Evolutionary conservation across 345 rosid species (phyloP), one percentile per base, ranked within the genome.

Genomic region (Nasturtium officinale): DNA sequence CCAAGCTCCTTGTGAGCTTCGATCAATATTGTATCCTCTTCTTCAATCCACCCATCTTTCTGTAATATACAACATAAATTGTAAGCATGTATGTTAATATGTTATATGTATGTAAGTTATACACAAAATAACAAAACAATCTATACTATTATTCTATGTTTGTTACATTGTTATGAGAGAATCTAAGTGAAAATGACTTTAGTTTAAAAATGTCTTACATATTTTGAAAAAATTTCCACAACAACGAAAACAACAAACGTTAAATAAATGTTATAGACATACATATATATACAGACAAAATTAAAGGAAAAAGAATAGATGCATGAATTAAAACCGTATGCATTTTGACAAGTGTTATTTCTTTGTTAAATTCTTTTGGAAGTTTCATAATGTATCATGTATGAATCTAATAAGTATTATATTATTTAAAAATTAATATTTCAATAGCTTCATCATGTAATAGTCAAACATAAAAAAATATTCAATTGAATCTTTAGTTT

Each of bases 41-140:
- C 85, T 48, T 87, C 89, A n/a, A 74, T 83, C 96, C 96, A 89
- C 3, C 82, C 78, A 55, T 85, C 87, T 80, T 89, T 89, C 96
- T 87, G 79, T 71, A 70, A 57, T 8, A 54, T 18, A 64, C 15
- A 26, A 69, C 26, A 42, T 47, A 38, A 38, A 40, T 26, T 58
- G 18, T 50, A 26, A 17, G 11, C 28, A 20, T 20, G 15, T 48
- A 21, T 30, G 16, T 7, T 9, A 17, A 20, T 67, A 37, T 30
- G 33, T 7, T 42, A 3, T 30, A 6, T n/a, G n/a, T 35, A 40
- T 30, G 28, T 26, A 26, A 26, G 28, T 26, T 0, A 26, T 26
- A 26, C 28, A 3, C 3, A 26, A 26, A 26, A 32, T 30, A 30
- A 6, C 6, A 33, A 33, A 33, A 33, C 11, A 33, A 13, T 35